Evolutionary conservation across 2,329 filamentous ascomycete species (phyloP).

Genomic region (Bipolaris sorokiniana): DNA sequence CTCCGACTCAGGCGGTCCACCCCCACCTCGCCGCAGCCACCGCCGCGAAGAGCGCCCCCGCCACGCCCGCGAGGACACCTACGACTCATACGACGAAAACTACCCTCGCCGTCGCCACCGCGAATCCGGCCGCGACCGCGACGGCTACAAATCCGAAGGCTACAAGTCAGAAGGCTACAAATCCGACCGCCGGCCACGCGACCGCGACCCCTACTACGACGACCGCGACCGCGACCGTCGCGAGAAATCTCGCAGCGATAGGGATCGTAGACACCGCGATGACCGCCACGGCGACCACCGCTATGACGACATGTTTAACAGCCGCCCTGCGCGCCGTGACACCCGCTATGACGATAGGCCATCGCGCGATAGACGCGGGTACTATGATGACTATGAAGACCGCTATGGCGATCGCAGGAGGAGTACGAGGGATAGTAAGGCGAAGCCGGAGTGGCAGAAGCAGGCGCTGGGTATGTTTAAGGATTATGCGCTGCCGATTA

Average conservation of each 20-base stretch:
- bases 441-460: conserved; percentile 35
- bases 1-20: conserved; percentile 27
- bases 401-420: conserved; percentile 20
- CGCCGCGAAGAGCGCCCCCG: conserved; percentile 29
- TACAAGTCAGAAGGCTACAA: conserved; percentile 31
- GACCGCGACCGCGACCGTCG: conserved; percentile 32
- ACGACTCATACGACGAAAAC: conserved; percentile 39
- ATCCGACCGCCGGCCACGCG: conserved; percentile 13
- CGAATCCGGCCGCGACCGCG: conserved; percentile 24
- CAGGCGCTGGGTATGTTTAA: conserved; percentile 43
- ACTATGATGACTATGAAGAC: conserved; percentile 20
- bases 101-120: conserved; percentile 25
- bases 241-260: conserved; percentile 22
- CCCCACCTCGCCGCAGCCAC: conserved; percentile 31
- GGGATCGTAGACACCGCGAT: conserved; percentile 18
- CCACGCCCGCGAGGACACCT: conserved; percentile 26
- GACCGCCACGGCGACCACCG: conserved; percentile 25
- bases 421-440: conserved; percentile 19
- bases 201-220: conserved; percentile 12
- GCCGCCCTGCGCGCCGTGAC: conserved; percentile 20
- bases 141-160: conserved; percentile 36
- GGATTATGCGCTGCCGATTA: conserved; percentile 41
- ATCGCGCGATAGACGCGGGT: conserved; percentile 6
- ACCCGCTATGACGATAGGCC: conserved; percentile 21
- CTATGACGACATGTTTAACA: conserved; percentile 30